A percentile compares a stretch with the other conserved stretches of the same genome.
These are phyloP conservation scores for Herpetomonas samuelpessoai DNA, from an alignment of 208 protist species.

Conservation along the genomic window DNA sequence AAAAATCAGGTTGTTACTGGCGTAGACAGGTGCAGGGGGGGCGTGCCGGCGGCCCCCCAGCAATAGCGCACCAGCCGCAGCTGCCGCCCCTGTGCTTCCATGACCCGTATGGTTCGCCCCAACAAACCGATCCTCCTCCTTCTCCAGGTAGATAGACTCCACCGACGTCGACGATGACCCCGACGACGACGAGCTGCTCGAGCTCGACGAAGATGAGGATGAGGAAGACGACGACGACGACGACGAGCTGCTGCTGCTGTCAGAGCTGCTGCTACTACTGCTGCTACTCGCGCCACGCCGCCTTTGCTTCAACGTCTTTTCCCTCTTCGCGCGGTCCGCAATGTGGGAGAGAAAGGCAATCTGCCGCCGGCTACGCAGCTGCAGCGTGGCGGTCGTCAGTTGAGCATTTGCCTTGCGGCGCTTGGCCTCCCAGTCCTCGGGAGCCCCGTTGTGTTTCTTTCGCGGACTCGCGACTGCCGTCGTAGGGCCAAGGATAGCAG, in stretches of 20 bases:
- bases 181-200: constrained; percentile 5
- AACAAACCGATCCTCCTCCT: too few species aligned
- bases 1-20: not conserved
- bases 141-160: too few species aligned
- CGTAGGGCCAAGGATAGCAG: not conserved
- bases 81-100: too few species aligned
- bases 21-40: not conserved
- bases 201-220: constrained; percentile 13
- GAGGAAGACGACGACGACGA: not conserved
- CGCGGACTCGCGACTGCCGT: not conserved
- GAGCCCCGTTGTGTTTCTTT: too few species aligned
- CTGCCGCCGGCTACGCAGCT: constrained; percentile 1
- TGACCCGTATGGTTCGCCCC: too few species aligned
- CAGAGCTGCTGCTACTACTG: constrained; percentile 5
- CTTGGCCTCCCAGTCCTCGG: too few species aligned
- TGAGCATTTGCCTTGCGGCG: not conserved
- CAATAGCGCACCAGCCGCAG: not conserved
- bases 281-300: constrained; percentile 8
- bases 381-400: not conserved
- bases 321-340: constrained; percentile 1
- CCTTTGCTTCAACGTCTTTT: constrained; percentile 4
- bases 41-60: not conserved
- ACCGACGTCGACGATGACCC: too few species aligned
- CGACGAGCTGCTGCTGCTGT: constrained; percentile 2
- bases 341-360: constrained; percentile 1